These are phyloP conservation scores for Lentinula boryana DNA, from an alignment of 768 basidiomycete genomes.

Conservation along the genomic window DNA sequence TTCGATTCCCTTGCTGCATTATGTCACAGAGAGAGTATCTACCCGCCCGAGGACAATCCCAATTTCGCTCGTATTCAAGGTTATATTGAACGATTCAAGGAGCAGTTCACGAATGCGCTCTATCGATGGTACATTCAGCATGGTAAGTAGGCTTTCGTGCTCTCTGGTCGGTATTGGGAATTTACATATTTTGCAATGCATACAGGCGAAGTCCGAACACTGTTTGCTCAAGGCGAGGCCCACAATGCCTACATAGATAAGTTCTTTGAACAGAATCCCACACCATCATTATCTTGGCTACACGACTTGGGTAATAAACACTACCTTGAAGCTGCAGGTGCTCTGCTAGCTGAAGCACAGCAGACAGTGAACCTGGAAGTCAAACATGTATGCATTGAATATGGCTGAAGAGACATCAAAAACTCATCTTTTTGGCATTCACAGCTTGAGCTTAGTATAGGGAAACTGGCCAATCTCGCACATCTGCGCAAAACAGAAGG, in stretches of 20 bases:
- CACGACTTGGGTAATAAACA: conserved; percentile 72
- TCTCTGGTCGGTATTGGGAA: not conserved
- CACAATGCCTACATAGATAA: conserved; percentile 61
- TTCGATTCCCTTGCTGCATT: conserved; percentile 81
- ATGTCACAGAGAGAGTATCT: conserved; percentile 64
- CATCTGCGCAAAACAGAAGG: conserved; percentile 59
- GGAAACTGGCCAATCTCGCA: conserved; percentile 80
- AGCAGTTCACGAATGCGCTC: conserved; percentile 84
- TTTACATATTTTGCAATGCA: not conserved
- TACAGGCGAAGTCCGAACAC: conserved; percentile 70
- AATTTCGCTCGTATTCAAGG: conserved; percentile 53
- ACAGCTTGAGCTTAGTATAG: conserved; percentile 87
- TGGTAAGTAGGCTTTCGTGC: conserved; percentile 37
- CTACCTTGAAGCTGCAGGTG: conserved; percentile 57
- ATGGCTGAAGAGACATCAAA: not conserved
- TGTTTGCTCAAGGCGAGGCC: conserved; percentile 72
- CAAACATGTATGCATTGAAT: conserved; percentile 60
- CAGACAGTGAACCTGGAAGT: conserved; percentile 52
- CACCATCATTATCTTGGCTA: conserved; percentile 76
- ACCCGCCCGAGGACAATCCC: conserved; percentile 59
- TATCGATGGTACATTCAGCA: conserved; percentile 92
- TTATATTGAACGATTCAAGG: conserved; percentile 75
- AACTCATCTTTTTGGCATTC: not conserved
- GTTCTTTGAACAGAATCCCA: conserved; percentile 58
- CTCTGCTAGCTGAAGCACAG: conserved; percentile 58